These are phyloP conservation scores for Cephalotrichum gorgonifer DNA, from an alignment of 2,329 filamentous ascomycete species.

Conservation along the genomic window DNA sequence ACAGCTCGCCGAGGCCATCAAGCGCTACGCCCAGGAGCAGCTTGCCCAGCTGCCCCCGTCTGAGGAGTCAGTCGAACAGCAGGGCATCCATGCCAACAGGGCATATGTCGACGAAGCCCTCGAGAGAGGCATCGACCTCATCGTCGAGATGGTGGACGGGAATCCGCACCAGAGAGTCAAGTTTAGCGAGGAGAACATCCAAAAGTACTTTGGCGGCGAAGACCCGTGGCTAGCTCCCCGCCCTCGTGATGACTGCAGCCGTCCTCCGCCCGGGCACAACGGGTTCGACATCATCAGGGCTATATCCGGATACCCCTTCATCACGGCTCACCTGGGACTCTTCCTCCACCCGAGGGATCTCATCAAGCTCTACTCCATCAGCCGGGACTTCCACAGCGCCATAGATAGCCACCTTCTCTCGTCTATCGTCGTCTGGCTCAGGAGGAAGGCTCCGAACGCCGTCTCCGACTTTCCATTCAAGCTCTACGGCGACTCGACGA, in stretches of 20 bases:
- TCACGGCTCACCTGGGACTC: conserved; percentile 44
- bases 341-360: conserved; percentile 46
- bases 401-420: conserved; percentile 50
- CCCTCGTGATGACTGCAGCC: conserved; percentile 1
- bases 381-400: conserved; percentile 49
- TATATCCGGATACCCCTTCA: conserved; percentile 33
- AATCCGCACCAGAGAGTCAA: conserved; percentile 14
- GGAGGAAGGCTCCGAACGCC: conserved; percentile 42
- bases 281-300: conserved; percentile 31
- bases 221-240: conserved; percentile 15
- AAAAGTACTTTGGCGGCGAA: conserved; percentile 17
- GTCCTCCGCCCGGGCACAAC: conserved; percentile 10
- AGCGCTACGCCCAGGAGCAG: conserved; percentile 8
- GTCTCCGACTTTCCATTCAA: conserved; percentile 49
- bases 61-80: not conserved
- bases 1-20: conserved; percentile 13
- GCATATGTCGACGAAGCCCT: not conserved
- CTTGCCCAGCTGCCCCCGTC: not conserved
- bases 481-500: conserved; percentile 45
- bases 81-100: not conserved
- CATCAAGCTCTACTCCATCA: conserved; percentile 54
- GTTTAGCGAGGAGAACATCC: conserved; percentile 16
- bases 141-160: not conserved
- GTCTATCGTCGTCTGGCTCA: conserved; percentile 45
- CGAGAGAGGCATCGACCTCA: not conserved